Base-by-base conservation (phyloP, 805 yeast species). In the Yamadazyma akitaensis region DNA sequence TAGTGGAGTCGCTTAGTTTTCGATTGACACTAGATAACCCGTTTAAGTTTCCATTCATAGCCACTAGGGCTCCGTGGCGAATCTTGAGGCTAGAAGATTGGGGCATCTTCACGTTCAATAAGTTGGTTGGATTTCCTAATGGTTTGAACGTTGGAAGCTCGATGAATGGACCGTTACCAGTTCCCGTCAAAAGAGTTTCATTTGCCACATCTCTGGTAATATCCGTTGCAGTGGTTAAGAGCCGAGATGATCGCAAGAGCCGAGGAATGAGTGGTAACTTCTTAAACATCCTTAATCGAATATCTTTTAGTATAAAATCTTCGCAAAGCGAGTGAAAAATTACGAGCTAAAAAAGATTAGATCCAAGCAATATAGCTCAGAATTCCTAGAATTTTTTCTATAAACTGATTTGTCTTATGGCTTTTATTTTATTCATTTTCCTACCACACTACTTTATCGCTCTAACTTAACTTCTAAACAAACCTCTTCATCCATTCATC, bases 91-190 rank as follows among this genome's bases (percentile, higher is more conserved):
- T 48, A 40, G 67, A 64, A 13, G 64, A 54, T 26, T 68, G 63
- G 2, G 81, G 81, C 28, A 77, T 49, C 35, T 66, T 67, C 37
- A 77, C 68, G 49, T 69, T 74, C 41, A 77, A 57, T 35, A 77
- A 49, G 44, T 68, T 61, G 18, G 63, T 55, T 4, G 71, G 65
- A 12, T 50, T 44, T 2, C 80, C 81, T 12, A 75, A 49, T 3
- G 76, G 69, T 34, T 63, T 64, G 52, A 73, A 76, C 10, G 55
- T 48, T 2, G 76, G 73, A 8, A 75, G 61, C 47, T 72, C 77
- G 21, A 67, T 64, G 52, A 74, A 75, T 8, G 79, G 77, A 1
- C 78, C 80, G 14, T 55, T 57, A 0, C 77, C 79, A 0, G 79
- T 70, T 3, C 65, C 67, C n/a, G 53, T 56, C 1, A 77, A 73